Percentiles rank a stretch among this genome's conserved stretches.
Conservation (phyloP, 495 filamentous ascomycete genomes). For the Extremus antarcticus region DNA sequence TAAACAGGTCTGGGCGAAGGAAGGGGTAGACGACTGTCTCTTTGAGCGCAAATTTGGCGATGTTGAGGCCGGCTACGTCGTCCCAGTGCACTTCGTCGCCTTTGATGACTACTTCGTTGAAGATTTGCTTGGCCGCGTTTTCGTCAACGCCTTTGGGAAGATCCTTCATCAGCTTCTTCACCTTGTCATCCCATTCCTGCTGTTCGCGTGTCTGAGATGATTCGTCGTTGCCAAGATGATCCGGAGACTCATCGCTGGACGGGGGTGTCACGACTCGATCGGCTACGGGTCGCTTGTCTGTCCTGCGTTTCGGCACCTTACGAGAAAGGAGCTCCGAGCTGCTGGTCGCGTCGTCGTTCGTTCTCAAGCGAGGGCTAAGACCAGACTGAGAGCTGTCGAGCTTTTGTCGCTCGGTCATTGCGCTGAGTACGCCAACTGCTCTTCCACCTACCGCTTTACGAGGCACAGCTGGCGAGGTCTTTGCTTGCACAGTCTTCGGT, state of each 20-base stretch:
- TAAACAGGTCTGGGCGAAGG: conserved; percentile 88
- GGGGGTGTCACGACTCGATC: conserved; percentile 8
- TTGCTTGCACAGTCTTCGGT: conserved; percentile 12
- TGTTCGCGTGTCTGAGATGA: conserved; percentile 14
- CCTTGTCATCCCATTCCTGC: conserved; percentile 35
- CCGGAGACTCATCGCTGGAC: conserved; percentile 22
- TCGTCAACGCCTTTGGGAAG: conserved; percentile 73
- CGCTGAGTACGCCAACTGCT: conserved; percentile 13
- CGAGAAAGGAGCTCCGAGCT: conserved; percentile 1
- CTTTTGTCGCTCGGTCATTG: conserved; percentile 12
- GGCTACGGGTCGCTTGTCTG: not conserved
- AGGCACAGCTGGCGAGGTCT: conserved; percentile 3
- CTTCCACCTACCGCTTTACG: conserved; percentile 18
- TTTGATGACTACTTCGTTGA: conserved; percentile 91
- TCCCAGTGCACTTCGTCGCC: conserved; percentile 94
- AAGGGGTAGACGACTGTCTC: conserved; percentile 98
- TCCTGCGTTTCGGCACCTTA: conserved; percentile 4
- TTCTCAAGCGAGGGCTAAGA: not conserved
- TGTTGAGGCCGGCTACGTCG: conserved; percentile 83
- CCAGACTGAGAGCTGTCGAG: conserved; percentile 4
- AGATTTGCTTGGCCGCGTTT: conserved; percentile 73
- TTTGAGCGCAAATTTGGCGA: conserved; percentile 84
- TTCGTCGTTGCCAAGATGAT: conserved; percentile 18
- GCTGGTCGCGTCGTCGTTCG: conserved; percentile 1
- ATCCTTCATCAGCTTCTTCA: conserved; percentile 58